Evolutionary conservation across 148 eudicot genomes (phyloP).

Genomic region (Heliosperma pusillum): DNA sequence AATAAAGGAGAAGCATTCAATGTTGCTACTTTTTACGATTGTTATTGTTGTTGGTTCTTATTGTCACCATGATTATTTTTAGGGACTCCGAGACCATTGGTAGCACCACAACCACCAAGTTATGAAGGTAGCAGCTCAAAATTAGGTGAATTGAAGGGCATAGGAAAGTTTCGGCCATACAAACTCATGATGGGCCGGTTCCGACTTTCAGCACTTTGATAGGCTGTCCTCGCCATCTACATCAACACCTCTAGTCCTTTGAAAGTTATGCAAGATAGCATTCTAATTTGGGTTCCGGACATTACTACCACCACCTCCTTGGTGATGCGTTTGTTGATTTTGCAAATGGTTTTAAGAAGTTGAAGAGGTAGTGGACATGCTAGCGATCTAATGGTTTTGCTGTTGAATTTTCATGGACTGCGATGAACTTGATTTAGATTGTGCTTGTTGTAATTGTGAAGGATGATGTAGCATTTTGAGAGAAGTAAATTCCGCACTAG

Average conservation of each 20-base stretch:
- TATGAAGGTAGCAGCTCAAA: constrained; percentile 54
- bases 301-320: constrained; percentile 27
- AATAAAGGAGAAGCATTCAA: constrained; percentile 56
- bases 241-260: constrained; percentile 45
- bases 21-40: constrained; percentile 44
- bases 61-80: constrained; percentile 51
- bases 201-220: constrained; percentile 65
- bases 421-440: no score
- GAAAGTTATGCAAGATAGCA: constrained; percentile 42
- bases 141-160: constrained; percentile 65
- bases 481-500: constrained; percentile 33
- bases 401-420: no score
- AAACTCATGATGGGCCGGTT: constrained; percentile 53
- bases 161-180: constrained; percentile 57
- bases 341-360: constrained; percentile 78
- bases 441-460: constrained; percentile 48
- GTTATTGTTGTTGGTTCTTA: constrained; percentile 55
- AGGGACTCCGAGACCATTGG: constrained; percentile 18
- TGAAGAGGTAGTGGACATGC: constrained; percentile 52
- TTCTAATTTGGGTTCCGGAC: constrained; percentile 31
- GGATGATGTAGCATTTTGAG: constrained; percentile 90
- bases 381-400: constrained; percentile 53
- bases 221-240: constrained; percentile 68
- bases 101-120: constrained; percentile 16
- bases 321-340: constrained; percentile 56